Evolutionary conservation across 495 filamentous ascomycete genomes (phyloP), one percentile per base, ranked within the genome.

Genomic region (Hypoxylon fragiforme): DNA sequence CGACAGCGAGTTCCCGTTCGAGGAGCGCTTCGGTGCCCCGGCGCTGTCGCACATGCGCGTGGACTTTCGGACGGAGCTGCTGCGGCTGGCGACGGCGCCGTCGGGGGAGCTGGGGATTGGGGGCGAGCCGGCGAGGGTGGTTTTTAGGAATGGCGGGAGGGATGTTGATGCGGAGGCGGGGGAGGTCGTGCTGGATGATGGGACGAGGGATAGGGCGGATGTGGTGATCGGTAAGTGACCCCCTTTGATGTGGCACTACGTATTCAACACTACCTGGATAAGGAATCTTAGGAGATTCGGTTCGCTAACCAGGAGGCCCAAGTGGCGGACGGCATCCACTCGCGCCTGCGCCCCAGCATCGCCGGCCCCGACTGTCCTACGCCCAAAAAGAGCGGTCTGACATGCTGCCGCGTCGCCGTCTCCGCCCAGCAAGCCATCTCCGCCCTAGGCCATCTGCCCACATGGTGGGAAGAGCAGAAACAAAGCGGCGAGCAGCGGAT

Each of bases 341-440:
- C 76, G 7, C 51, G 57, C 22, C 66, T 71, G 45, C 63, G 77
- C 16, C 68, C 72, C n/a, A 54, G 35, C 18, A 54, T 73, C 7
- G 49, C 77, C 24, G 55, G 72, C 31, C 67, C 68, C 0, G 54
- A 68, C 7, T 53, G 62, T 15, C 64, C 70, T 39, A 67, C 63
- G 0, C 73, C 74, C 2, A 61, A 60, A n/a, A 65, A 73, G 43
- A 81, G 76, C 3, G 80, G 81, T 0, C 70, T 83, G 38, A 66
- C 76, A 14, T 79, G 77, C 4, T 82, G 79, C 55, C 77, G 80
- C 12, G 73, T 79, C 39, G 58, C 79, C 8, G 68, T 83, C 13
- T 71, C 71, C 11, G 67, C 70, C 1, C 62, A 72, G 21, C 58
- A 77, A 34, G 60, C 70, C 32, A 70, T 65, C n/a, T 66, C 79